phyloP scores from a whole-genome alignment of 75 land plant genomes.

The Cunninghamia lanceolata region DNA sequence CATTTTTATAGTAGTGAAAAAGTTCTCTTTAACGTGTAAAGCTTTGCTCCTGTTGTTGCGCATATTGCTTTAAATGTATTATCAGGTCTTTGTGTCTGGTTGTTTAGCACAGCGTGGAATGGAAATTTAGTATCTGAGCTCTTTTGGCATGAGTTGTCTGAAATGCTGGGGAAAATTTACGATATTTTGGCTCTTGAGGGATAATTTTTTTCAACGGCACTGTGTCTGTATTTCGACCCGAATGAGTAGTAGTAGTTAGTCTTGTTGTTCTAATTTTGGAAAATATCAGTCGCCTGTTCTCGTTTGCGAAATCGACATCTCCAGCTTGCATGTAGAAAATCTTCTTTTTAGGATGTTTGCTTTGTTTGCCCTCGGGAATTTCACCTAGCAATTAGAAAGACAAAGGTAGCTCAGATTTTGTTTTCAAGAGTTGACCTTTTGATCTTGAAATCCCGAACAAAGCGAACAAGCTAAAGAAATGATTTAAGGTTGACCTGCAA shows the following conservation, averaged over 20 bases:
- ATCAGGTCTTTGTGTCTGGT: too few relatives aligned
- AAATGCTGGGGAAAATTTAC: too few relatives aligned
- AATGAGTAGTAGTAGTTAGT: too few relatives aligned
- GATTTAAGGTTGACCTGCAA: background rate
- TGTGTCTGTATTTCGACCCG: background rate
- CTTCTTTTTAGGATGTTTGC: background rate
- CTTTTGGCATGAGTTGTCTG: too few relatives aligned
- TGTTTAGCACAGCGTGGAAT: too few relatives aligned
- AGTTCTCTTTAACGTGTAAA: background rate
- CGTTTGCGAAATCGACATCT: background rate
- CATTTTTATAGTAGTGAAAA: background rate
- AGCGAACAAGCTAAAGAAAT: background rate
- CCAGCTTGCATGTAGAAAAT: background rate
- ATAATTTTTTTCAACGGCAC: background rate
- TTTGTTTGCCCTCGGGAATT: background rate
- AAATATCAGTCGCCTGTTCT: background rate
- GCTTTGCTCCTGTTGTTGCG: background rate
- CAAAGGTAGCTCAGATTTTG: background rate
- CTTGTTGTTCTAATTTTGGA: background rate
- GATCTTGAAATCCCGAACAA: background rate
- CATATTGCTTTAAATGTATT: background rate
- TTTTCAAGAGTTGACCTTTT: background rate
- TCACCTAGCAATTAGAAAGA: background rate
- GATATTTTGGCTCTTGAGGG: too few relatives aligned
- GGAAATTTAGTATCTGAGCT: too few relatives aligned